Base-by-base conservation (phyloP, 495 filamentous ascomycete genomes). In the Hypomontagnella monticulosa region DNA sequence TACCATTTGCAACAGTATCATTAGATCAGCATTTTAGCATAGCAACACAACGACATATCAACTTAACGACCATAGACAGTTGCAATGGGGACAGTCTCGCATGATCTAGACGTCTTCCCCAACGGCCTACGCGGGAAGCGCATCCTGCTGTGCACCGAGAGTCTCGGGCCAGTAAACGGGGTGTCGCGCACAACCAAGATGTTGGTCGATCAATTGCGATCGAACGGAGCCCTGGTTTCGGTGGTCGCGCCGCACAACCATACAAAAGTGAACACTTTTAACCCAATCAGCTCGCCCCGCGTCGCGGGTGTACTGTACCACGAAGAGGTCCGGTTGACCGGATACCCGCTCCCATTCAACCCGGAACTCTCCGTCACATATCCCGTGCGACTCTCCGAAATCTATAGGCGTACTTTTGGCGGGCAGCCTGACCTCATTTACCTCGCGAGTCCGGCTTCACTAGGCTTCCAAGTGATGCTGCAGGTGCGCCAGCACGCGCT, bases 111-210 rank as follows among this genome's bases (percentile, higher is more conserved):
- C 27, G 34, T 42, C 7, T 79, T 78, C 56, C 86, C 86, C 1
- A 58, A 63, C n/a, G 68, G 73, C 10, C 74, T 88, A 16, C 61
- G 76, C 6, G 82, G 83, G 30, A 85, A 83, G 70, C 80, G 81
- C 63, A 75, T 88, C 57, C 74, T 89, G 3, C 77, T 88, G 32
- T 86, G 85, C 27, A 87, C 86, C 7, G 87, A 89, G 67, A 87
- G 85, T 12, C 84, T 87, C 61, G 87, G 86, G 20, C 87, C 85
- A 0, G 84, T 88, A 59, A 89, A 89, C 67, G 86, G 87, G 14
- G 87, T 89, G 41, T 86, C 83, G 68, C 78, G 84, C 41, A 89
- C 85, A 0, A 88, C 87, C 1, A 75, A 82, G 67, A 85, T 83
- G 76, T 76, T 89, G 18, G 81, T 88, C 18, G 80, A 86, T 63